Conservation (phyloP, 257 asterid genomes). For the Plantago ovata region DNA sequence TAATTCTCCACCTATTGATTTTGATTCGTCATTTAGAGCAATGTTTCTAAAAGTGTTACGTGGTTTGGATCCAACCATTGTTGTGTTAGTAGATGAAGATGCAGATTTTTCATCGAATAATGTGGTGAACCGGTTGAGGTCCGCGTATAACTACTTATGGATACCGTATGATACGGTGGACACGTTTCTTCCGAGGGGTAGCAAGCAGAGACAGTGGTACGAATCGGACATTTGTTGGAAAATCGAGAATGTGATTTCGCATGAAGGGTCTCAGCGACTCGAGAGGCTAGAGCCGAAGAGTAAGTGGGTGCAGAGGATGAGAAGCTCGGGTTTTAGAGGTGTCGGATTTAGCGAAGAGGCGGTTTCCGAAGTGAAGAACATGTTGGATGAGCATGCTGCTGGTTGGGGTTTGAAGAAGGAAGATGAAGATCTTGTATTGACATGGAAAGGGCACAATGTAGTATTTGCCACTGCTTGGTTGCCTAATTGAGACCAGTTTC, state of each 20-base stretch:
- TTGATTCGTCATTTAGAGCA: conserved; percentile 32
- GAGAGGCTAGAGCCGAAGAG: conserved; percentile 72
- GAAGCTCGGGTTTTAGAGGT: conserved; percentile 50
- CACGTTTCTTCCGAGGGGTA: conserved; percentile 64
- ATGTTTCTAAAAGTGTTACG: conserved; percentile 62
- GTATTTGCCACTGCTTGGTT: conserved; percentile 91
- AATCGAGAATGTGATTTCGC: conserved; percentile 76
- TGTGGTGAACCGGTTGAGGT: conserved; percentile 54
- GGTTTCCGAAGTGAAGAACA: conserved; percentile 59
- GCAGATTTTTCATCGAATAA: conserved; percentile 77
- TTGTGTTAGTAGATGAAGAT: conserved; percentile 76
- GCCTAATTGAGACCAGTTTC: conserved; percentile 31
- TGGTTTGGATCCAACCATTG: conserved; percentile 50
- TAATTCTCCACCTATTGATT: conserved; percentile 4
- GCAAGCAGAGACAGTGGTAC: conserved; percentile 82
- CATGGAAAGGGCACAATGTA: conserved; percentile 96
- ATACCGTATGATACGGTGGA: conserved; percentile 88
- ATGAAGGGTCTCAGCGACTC: conserved; percentile 65
- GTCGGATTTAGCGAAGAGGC: conserved; percentile 60
- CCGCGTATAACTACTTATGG: conserved; percentile 90
- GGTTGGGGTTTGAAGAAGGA: conserved; percentile 97
- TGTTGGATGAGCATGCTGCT: conserved; percentile 93
- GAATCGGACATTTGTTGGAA: conserved; percentile 92
- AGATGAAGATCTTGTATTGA: conserved; percentile 71
- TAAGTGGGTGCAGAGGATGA: conserved; percentile 77